Evolutionary conservation across 2,329 filamentous ascomycete species (phyloP).

Genomic region (Colletotrichum lini): DNA sequence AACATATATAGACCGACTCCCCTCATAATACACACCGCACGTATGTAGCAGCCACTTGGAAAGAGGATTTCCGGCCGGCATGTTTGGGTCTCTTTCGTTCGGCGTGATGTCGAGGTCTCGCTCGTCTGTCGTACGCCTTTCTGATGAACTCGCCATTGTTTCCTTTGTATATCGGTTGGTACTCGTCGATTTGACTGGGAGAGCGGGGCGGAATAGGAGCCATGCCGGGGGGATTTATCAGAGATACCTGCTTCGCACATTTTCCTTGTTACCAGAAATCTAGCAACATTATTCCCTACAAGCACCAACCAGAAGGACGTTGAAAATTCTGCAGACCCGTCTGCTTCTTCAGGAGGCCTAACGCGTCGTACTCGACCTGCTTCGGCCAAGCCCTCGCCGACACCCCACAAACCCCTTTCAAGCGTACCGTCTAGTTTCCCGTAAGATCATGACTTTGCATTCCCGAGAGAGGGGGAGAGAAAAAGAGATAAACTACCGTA

Average conservation of each 20-base stretch:
- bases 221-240: background rate
- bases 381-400: background rate
- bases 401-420: background rate
- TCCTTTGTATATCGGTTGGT: conserved; percentile 2
- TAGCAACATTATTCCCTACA: background rate
- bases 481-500: conserved; percentile 38
- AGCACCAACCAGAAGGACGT: background rate
- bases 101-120: conserved; percentile 20
- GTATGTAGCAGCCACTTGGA: background rate
- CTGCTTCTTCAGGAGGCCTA: background rate
- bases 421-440: conserved; percentile 13
- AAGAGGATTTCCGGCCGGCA: background rate
- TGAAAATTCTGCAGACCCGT: background rate
- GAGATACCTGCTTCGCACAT: conserved; percentile 26
- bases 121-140: background rate
- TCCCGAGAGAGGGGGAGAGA: conserved; percentile 29
- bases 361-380: background rate
- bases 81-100: conserved; percentile 22
- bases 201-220: conserved; percentile 12
- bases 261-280: background rate
- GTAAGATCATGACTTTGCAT: conserved; percentile 39
- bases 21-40: conserved; percentile 28
- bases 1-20: conserved; percentile 24
- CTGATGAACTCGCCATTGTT: background rate
- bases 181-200: background rate